Percentiles rank a stretch among this genome's conserved stretches.
These are phyloP conservation scores for Schizonepeta tenuifolia DNA, from an alignment of 257 asterid species.

Conservation along the genomic window DNA sequence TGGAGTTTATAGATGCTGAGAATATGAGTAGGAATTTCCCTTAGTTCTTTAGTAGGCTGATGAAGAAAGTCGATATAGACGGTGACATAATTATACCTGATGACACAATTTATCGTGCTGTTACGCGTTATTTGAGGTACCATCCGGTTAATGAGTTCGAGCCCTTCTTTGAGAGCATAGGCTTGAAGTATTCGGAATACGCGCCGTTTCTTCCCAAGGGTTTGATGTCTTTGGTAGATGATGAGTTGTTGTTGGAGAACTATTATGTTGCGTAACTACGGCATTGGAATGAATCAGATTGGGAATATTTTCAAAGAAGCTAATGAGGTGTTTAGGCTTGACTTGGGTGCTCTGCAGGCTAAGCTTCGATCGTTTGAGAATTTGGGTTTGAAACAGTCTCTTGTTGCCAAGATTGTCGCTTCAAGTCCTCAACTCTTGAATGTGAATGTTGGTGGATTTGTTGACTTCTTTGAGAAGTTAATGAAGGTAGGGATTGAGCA, in stretches of 20 bases:
- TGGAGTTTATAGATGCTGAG: slow-evolving; percentile 69
- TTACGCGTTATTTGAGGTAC: slow-evolving; percentile 65
- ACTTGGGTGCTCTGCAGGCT: slow-evolving; percentile 43
- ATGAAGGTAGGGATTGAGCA: slow-evolving; percentile 43
- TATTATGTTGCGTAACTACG: slow-evolving; percentile 67
- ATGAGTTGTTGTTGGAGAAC: slow-evolving; percentile 56
- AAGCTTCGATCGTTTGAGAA: slow-evolving; percentile 51
- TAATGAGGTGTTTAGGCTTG: slow-evolving; percentile 52
- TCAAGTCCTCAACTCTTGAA: slow-evolving; percentile 59
- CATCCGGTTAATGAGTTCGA: slow-evolving; percentile 85
- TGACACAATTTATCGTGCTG: slow-evolving; percentile 39
- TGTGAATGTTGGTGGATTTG: slow-evolving; percentile 42
- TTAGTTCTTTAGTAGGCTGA: slow-evolving; percentile 48
- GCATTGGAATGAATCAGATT: slow-evolving; percentile 52
- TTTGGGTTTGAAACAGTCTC: slow-evolving; percentile 54
- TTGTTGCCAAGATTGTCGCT: slow-evolving; percentile 52
- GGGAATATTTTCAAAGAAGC: slow-evolving; percentile 62
- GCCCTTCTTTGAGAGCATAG: slow-evolving; percentile 82
- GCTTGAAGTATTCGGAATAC: slow-evolving; percentile 56
- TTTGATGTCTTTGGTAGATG: slow-evolving; percentile 68
- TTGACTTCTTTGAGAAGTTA: slow-evolving; percentile 45
- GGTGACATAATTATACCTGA: not conserved
- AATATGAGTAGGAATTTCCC: slow-evolving; percentile 69
- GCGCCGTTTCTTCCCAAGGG: slow-evolving; percentile 53
- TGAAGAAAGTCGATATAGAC: slow-evolving; percentile 43